Percentiles rank a stretch among this genome's conserved stretches.
phyloP scores from a whole-genome alignment of 73 alveolate genomes.

The Breviolum minutum region DNA sequence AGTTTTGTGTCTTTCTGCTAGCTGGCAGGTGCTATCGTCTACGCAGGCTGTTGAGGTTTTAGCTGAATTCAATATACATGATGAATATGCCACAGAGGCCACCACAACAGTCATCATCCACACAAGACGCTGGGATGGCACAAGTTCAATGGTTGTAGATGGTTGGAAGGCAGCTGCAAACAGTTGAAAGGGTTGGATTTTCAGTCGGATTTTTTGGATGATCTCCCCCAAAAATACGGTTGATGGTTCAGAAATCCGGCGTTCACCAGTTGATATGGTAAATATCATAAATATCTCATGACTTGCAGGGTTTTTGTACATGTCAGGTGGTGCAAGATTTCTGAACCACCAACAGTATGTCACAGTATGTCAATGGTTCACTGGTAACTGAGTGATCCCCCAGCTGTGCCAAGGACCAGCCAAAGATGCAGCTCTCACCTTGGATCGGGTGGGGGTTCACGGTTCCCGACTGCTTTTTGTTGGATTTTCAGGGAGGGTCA shows the following conservation, averaged over 20 bases:
- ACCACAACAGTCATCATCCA: constrained; percentile 44
- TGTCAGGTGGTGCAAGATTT: no score
- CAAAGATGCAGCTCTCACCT: background rate
- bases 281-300: no score
- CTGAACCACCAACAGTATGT: no score
- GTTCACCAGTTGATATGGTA: no score
- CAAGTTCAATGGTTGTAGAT: no score
- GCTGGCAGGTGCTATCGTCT: constrained; percentile 31
- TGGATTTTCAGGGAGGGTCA: background rate
- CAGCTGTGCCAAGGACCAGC: no score
- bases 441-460: background rate
- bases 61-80: constrained; percentile 19
- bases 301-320: no score
- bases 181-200: background rate
- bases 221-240: no score
- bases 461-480: background rate
- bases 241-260: no score
- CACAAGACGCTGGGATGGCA: background rate
- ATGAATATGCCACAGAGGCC: constrained; percentile 34
- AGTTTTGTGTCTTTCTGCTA: background rate
- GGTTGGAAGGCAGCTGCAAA: background rate
- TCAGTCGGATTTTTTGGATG: no score
- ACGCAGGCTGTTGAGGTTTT: constrained; percentile 47
- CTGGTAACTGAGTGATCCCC: background rate
- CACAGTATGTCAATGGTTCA: no score